These are phyloP conservation scores for Rhododendron ovatum DNA, from an alignment of 148 eudicot species.

Conservation along the genomic window DNA sequence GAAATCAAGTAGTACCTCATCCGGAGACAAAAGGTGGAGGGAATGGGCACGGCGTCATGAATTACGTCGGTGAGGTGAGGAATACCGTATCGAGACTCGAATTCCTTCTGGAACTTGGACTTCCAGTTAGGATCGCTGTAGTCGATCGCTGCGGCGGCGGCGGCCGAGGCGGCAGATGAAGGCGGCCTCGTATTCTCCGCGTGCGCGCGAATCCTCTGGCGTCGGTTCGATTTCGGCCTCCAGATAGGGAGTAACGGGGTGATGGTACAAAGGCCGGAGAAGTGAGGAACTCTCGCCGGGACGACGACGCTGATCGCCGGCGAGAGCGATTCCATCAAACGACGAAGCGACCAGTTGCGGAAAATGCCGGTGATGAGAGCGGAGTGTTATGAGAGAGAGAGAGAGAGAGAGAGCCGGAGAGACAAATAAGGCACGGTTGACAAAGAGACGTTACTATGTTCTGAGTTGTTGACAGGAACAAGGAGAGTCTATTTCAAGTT, in stretches of 20 bases:
- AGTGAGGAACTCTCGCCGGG: constrained; percentile 12
- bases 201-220: constrained; percentile 1
- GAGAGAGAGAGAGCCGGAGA: background rate
- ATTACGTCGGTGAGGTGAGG: constrained; percentile 79
- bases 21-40: constrained; percentile 88
- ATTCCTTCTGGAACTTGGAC: constrained; percentile 53
- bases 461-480: background rate
- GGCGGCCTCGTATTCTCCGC: constrained; percentile 8
- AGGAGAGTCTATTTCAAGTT: background rate
- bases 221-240: constrained; percentile 6
- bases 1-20: constrained; percentile 51
- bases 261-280: background rate
- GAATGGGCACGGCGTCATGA: constrained; percentile 57
- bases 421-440: background rate
- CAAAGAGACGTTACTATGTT: background rate
- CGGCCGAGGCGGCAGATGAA: background rate
- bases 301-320: constrained; percentile 36
- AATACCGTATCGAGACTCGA: constrained; percentile 57
- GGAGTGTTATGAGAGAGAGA: background rate
- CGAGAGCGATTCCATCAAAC: constrained; percentile 46
- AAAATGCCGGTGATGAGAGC: background rate
- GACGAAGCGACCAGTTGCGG: background rate
- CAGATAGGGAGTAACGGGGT: background rate
- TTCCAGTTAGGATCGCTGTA: constrained; percentile 83
- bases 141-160: constrained; percentile 29